phyloP scores from a whole-genome alignment of 805 yeast genomes.

The Suhomyces sp. region DNA sequence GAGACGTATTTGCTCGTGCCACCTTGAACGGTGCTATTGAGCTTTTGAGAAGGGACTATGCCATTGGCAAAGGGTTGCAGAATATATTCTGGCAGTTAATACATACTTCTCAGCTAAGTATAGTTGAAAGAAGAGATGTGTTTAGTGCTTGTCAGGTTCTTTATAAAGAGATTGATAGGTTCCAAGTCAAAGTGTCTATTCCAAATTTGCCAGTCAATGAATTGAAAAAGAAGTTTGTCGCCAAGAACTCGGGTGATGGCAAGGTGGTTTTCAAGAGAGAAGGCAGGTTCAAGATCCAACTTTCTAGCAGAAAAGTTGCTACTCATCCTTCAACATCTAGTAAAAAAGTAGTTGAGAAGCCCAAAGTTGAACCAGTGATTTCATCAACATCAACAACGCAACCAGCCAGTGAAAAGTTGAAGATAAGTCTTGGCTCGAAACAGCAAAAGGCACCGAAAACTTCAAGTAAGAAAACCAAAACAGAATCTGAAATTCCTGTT shows the following conservation, averaged over 20 bases:
- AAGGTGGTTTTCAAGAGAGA: conserved; percentile 60
- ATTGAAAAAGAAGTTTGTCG: conserved; percentile 55
- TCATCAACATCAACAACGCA: neutral
- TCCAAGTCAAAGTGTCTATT: conserved; percentile 58
- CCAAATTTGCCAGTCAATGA: conserved; percentile 56
- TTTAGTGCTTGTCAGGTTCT: conserved; percentile 66
- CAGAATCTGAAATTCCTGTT: neutral
- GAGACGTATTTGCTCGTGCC: conserved; percentile 64
- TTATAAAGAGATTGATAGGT: conserved; percentile 57
- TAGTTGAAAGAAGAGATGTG: conserved; percentile 58
- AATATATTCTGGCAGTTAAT: conserved; percentile 65
- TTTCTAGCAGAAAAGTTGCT: conserved; percentile 26
- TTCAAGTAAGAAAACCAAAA: neutral
- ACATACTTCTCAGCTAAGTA: conserved; percentile 57
- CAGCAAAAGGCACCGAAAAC: neutral
- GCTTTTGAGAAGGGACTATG: conserved; percentile 56
- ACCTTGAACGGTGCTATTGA: conserved; percentile 65
- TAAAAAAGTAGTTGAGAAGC: neutral
- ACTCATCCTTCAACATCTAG: neutral
- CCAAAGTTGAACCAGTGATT: neutral
- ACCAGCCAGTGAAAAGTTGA: conserved; percentile 15
- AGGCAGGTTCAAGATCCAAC: conserved; percentile 53
- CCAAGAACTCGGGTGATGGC: conserved; percentile 52
- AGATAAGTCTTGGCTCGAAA: conserved; percentile 1
- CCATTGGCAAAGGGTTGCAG: conserved; percentile 56